These are phyloP conservation scores for Boletus subcaerulescens DNA, from an alignment of 768 basidiomycete genomes.

Conservation along the genomic window DNA sequence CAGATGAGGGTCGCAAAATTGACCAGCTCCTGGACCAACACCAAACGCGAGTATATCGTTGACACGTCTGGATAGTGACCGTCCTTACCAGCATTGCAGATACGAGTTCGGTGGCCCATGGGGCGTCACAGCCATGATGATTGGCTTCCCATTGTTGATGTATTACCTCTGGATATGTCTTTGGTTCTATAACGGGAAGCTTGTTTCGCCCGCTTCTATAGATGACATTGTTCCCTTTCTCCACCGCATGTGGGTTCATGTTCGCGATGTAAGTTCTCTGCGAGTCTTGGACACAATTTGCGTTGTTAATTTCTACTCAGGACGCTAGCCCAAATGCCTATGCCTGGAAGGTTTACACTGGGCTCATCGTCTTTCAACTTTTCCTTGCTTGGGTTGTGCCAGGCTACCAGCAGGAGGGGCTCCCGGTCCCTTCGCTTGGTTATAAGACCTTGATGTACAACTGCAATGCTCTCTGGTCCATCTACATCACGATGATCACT, in stretches of 20 bases:
- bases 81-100: slow-evolving; percentile 37
- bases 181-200: slow-evolving; percentile 89
- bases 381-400: slow-evolving; percentile 88
- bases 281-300: neutral
- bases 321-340: slow-evolving; percentile 88
- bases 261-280: slow-evolving; percentile 58
- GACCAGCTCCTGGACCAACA: slow-evolving; percentile 77
- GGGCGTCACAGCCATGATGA: slow-evolving; percentile 92
- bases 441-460: slow-evolving; percentile 95
- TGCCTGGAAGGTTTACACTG: slow-evolving; percentile 88
- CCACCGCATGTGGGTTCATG: slow-evolving; percentile 78
- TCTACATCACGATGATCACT: slow-evolving; percentile 80
- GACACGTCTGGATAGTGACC: neutral
- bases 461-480: slow-evolving; percentile 87
- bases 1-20: slow-evolving; percentile 68
- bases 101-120: slow-evolving; percentile 96
- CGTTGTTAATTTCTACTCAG: slow-evolving; percentile 38
- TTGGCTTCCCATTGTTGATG: slow-evolving; percentile 92
- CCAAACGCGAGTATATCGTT: slow-evolving; percentile 41
- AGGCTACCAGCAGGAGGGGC: slow-evolving; percentile 90
- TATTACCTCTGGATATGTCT: slow-evolving; percentile 99
- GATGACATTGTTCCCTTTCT: slow-evolving; percentile 79
- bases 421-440: slow-evolving; percentile 90
- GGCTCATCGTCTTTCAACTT: slow-evolving; percentile 86
- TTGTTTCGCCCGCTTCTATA: slow-evolving; percentile 64